These are phyloP conservation scores for Epichloe uncinata DNA, from an alignment of 2,329 filamentous ascomycete genomes.

Conservation along the genomic window DNA sequence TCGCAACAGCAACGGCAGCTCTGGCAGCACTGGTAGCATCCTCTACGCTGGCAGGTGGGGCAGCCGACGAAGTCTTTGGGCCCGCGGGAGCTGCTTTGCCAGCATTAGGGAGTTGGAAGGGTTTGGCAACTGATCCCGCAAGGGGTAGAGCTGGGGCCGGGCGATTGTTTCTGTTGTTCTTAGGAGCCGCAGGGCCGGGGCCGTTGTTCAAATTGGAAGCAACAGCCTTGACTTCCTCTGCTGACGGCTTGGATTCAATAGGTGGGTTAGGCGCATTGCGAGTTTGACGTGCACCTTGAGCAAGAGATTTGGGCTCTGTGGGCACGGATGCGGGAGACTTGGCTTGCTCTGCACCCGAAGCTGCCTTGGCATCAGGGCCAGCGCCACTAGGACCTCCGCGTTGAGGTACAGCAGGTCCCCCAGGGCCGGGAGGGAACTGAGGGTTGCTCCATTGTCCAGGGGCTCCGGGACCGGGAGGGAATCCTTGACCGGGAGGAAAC, in stretches of 20 bases:
- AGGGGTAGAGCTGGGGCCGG: conserved; percentile 56
- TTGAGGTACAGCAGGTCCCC: conserved; percentile 27
- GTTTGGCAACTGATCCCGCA: conserved; percentile 29
- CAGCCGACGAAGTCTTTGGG: conserved; percentile 23
- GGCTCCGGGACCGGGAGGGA: conserved; percentile 34
- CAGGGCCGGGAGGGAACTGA: conserved; percentile 45
- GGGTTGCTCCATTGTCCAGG: conserved; percentile 45
- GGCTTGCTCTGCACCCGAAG: conserved; percentile 34
- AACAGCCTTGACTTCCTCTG: conserved; percentile 27
- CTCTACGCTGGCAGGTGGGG: conserved; percentile 31
- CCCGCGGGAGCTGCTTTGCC: conserved; percentile 16
- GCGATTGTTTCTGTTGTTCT: conserved; percentile 27
- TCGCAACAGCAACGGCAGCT: conserved; percentile 66
- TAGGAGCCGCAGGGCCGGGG: conserved; percentile 22
- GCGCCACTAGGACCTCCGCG: conserved; percentile 34
- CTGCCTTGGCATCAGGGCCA: conserved; percentile 29
- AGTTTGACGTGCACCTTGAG: conserved; percentile 32
- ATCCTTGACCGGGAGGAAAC: conserved; percentile 67
- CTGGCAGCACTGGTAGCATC: conserved; percentile 63
- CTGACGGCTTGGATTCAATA: conserved; percentile 54
- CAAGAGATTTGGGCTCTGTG: conserved; percentile 39
- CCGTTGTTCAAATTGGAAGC: conserved; percentile 30
- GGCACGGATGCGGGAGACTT: conserved; percentile 32
- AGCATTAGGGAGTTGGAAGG: conserved; percentile 21
- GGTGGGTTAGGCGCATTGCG: conserved; percentile 47